Conservation (phyloP, 139 green algal species). For the Klebsormidium nitens region DNA sequence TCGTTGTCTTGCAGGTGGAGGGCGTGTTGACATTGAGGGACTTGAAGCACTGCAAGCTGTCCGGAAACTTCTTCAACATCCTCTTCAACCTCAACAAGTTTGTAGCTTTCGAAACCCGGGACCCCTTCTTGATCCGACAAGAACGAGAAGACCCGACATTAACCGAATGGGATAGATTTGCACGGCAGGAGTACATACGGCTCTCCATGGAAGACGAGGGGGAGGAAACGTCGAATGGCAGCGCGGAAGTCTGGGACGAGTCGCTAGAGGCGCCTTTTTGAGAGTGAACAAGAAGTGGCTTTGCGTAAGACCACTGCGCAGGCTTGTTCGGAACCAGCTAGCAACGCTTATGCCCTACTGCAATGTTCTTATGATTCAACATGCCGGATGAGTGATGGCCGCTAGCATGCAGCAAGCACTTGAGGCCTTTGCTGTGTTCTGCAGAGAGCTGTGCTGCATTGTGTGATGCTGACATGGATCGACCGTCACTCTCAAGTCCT, state of each 20-base stretch:
- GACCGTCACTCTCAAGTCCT: too few species aligned
- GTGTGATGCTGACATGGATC: too few species aligned
- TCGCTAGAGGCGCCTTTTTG: conserved; percentile 40
- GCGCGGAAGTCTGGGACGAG: conserved; percentile 42
- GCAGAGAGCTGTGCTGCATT: too few species aligned
- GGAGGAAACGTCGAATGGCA: conserved; percentile 48
- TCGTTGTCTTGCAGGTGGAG: conserved; percentile 38
- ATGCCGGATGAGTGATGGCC: too few species aligned
- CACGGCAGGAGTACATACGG: conserved; percentile 73
- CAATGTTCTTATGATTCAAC: too few species aligned
- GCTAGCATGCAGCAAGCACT: too few species aligned
- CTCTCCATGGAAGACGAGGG: conserved; percentile 84
- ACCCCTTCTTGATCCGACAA: conserved; percentile 75
- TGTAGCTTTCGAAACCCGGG: conserved; percentile 91
- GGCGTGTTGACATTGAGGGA: conserved; percentile 72
- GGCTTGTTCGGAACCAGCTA: too few species aligned
- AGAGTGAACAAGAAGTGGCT: too few species aligned
- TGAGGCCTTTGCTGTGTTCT: too few species aligned
- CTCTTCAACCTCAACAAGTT: conserved; percentile 99
- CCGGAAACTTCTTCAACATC: conserved; percentile 91
- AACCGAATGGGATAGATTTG: conserved; percentile 81
- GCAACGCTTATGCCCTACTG: too few species aligned
- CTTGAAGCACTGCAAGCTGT: conserved; percentile 67
- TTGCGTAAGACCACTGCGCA: too few species aligned
- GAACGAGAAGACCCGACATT: conserved; percentile 61